phyloP scores from a whole-genome alignment of 2,329 filamentous ascomycete genomes.

The Stagonosporopsis vannaccii region DNA sequence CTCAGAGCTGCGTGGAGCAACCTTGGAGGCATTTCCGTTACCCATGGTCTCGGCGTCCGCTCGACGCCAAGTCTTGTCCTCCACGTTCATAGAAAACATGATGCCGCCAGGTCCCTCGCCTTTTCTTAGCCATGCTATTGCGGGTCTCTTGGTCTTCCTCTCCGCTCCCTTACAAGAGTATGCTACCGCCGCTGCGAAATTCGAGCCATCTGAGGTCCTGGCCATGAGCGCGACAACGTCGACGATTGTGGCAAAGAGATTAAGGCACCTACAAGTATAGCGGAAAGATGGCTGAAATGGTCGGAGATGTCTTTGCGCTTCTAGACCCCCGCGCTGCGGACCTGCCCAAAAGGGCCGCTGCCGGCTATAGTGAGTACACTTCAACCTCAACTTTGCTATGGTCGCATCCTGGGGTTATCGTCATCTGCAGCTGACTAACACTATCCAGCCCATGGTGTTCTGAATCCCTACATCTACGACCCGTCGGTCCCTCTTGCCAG shows the following conservation, averaged over 20 bases:
- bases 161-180: constrained; percentile 26
- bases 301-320: constrained; percentile 6
- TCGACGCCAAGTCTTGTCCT: constrained; percentile 42
- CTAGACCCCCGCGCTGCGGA: constrained; percentile 23
- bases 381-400: constrained; percentile 4
- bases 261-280: constrained; percentile 2
- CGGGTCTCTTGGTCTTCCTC: constrained; percentile 19
- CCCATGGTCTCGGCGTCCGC: constrained; percentile 18
- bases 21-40: constrained; percentile 11
- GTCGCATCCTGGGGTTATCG: not conserved
- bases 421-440: constrained; percentile 6
- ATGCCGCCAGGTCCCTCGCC: constrained; percentile 26
- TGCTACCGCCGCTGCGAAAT: constrained; percentile 6
- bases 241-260: constrained; percentile 4
- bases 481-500: constrained; percentile 56
- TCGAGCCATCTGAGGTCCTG: constrained; percentile 2
- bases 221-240: constrained; percentile 15
- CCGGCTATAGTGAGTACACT: constrained; percentile 29
- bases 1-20: constrained; percentile 6
- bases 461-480: constrained; percentile 58
- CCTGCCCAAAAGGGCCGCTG: constrained; percentile 32
- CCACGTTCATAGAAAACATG: constrained; percentile 38
- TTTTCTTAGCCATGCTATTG: constrained; percentile 22
- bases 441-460: constrained; percentile 23
- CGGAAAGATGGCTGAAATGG: constrained; percentile 24